A percentile compares a stretch with the other conserved stretches of the same genome.
These are phyloP conservation scores for Daedalea quercina DNA, from an alignment of 768 basidiomycete genomes.

Conservation along the genomic window DNA sequence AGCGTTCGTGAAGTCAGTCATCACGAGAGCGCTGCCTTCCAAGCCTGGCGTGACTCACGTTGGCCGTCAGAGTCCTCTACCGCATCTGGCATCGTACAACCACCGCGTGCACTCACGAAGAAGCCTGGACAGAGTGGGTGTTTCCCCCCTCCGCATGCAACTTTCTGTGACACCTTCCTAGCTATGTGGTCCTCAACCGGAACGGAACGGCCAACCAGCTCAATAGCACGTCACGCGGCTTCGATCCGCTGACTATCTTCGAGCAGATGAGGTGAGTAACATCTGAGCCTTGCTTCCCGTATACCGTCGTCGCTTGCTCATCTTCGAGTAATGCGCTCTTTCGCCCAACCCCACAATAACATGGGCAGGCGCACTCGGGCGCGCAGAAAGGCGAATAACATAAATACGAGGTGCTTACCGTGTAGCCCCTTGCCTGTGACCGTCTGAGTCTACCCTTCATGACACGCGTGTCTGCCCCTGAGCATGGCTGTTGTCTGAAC, in stretches of 20 bases:
- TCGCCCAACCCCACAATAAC: too few species aligned
- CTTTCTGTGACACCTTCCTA: slow-evolving; percentile 18
- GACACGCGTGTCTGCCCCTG: too few species aligned
- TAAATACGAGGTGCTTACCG: too few species aligned
- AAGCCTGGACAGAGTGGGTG: slow-evolving; percentile 73
- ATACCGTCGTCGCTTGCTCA: too few species aligned
- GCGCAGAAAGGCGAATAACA: too few species aligned
- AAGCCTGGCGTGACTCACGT: not conserved
- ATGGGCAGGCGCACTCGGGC: too few species aligned
- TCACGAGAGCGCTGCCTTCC: not conserved
- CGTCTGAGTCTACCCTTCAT: too few species aligned
- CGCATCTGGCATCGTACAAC: slow-evolving; percentile 64
- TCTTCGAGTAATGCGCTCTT: too few species aligned
- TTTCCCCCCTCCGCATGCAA: not conserved
- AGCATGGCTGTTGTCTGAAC: too few species aligned
- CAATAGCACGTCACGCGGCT: slow-evolving; percentile 59
- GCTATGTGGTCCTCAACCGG: slow-evolving; percentile 71
- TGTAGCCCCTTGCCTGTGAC: too few species aligned
- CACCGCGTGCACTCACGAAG: slow-evolving; percentile 69
- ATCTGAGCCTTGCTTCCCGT: too few species aligned
- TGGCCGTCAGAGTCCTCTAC: slow-evolving; percentile 42
- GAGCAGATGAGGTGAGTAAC: slow-evolving; percentile 65
- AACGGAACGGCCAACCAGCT: slow-evolving; percentile 71
- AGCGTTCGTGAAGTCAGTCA: slow-evolving; percentile 55
- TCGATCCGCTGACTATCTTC: slow-evolving; percentile 60